Evolutionary conservation across 139 green algal species (phyloP), one percentile per base, ranked within the genome.

Genomic region (Microglena sp.): DNA sequence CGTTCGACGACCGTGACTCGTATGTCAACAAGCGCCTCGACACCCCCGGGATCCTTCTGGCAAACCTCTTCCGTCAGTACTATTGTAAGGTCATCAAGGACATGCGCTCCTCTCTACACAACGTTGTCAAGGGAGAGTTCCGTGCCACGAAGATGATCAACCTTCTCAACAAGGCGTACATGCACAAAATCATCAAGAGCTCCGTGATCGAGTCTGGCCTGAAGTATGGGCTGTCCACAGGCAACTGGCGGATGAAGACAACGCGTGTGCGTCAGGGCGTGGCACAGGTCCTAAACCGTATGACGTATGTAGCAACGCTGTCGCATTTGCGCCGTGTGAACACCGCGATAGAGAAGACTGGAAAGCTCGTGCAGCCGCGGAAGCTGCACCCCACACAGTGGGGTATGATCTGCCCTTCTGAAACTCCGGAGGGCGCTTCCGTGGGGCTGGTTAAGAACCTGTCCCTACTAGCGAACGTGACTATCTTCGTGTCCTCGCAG

Each of bases 361-460:
- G 22, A 36, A 71, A 71, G 55, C 36, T 64, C 2, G 30, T 24
- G 5, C 87, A 86, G 26, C 89, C 87, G 8, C 74, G 89, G 3
- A 85, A 84, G 71, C 82, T 80, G 15, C 66, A 76, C 22, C 77
- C 79, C 71, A 31, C 63, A 1, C 77, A 85, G 28, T 88, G 80
- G 80, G 82, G 82, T 21, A 80, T 82, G 64, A 77, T 87, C n/a
- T 88, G 82, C 68, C 82, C 82, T 18, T 75, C 74, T 0, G 77
- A 85, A 62, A 96, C 89, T 0, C 90, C 90, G 5, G 90, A 97
- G 61, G 90, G 89, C 6, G 1, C 36, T 5, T 56, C 26, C 3
- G 22, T 45, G 7, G 40, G 36, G 15, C 60, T 66, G 26, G 34
- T 56, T 54, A 88, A 88, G 63, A 86, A 88, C 71, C 58, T 88